Conservation (phyloP, 2,329 filamentous ascomycete species). For the Cladorrhinum sp. region DNA sequence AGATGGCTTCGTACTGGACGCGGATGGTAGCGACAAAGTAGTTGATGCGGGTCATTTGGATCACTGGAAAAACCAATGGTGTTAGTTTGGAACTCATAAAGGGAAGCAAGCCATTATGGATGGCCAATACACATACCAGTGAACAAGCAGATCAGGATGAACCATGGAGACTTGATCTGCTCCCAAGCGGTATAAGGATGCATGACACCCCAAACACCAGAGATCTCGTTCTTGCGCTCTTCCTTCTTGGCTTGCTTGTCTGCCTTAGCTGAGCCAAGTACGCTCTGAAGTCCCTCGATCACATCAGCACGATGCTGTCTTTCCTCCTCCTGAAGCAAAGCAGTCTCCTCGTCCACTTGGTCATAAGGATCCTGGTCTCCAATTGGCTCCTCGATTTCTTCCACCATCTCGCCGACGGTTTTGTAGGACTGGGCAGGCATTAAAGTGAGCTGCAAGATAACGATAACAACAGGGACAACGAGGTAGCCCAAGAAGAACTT, state of each 20-base stretch:
- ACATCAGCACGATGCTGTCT: conserved; percentile 59
- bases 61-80: conserved; percentile 35
- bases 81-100: neutral
- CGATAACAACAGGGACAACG: conserved; percentile 63
- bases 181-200: conserved; percentile 67
- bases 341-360: conserved; percentile 56
- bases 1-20: conserved; percentile 74
- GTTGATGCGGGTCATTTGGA: conserved; percentile 81
- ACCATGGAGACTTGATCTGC: conserved; percentile 81
- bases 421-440: conserved; percentile 79
- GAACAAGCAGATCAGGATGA: conserved; percentile 77
- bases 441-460: conserved; percentile 63
- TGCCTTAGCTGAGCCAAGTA: conserved; percentile 63
- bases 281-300: conserved; percentile 67
- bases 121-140: conserved; percentile 62
- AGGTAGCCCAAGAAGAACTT: conserved; percentile 73
- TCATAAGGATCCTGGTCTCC: conserved; percentile 41
- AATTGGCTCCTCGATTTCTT: conserved; percentile 58
- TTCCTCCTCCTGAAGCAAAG: conserved; percentile 53
- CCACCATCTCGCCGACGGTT: conserved; percentile 77
- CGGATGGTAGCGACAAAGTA: conserved; percentile 88
- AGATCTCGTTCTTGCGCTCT: conserved; percentile 65
- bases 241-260: conserved; percentile 64
- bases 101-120: neutral
- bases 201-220: conserved; percentile 83